A percentile compares a stretch with the other conserved stretches of the same genome.
phyloP scores from a whole-genome alignment of 1,139 yeast genomes.

The Yamadazyma pseudoaaseri region DNA sequence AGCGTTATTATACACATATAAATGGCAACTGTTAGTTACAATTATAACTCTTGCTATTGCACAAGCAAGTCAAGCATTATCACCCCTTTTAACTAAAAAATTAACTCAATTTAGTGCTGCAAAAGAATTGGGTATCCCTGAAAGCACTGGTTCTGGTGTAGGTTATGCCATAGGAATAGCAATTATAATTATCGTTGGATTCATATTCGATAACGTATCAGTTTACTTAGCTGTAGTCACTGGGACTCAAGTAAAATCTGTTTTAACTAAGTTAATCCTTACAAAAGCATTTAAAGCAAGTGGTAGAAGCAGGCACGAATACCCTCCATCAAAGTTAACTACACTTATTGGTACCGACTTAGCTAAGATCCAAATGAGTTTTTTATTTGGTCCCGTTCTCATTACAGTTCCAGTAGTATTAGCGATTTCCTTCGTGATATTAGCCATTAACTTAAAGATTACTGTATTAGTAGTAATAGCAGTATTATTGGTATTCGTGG shows the following conservation, averaged over 20 bases:
- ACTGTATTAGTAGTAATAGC: constrained; percentile 36
- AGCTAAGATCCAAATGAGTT: constrained; percentile 34
- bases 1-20: constrained; percentile 29
- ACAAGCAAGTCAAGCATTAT: constrained; percentile 18
- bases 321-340: constrained; percentile 67
- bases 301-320: constrained; percentile 55
- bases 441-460: constrained; percentile 32
- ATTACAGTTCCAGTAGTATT: constrained; percentile 28
- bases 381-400: constrained; percentile 30
- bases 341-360: constrained; percentile 43
- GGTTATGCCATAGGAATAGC: constrained; percentile 38
- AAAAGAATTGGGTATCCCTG: constrained; percentile 22
- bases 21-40: constrained; percentile 23
- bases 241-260: constrained; percentile 68
- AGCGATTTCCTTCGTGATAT: constrained; percentile 31
- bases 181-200: constrained; percentile 27
- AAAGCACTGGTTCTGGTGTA: constrained; percentile 28
- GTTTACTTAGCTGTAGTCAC: constrained; percentile 26
- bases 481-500: constrained; percentile 24
- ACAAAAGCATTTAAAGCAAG: constrained; percentile 64
- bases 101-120: constrained; percentile 29
- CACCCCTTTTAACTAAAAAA: constrained; percentile 29
- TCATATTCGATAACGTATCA: constrained; percentile 18
- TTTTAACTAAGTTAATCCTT: constrained; percentile 66
- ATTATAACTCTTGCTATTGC: constrained; percentile 20